phyloP scores from a whole-genome alignment of 192 early-diverging fungal species.

The Backusella macrospora region DNA sequence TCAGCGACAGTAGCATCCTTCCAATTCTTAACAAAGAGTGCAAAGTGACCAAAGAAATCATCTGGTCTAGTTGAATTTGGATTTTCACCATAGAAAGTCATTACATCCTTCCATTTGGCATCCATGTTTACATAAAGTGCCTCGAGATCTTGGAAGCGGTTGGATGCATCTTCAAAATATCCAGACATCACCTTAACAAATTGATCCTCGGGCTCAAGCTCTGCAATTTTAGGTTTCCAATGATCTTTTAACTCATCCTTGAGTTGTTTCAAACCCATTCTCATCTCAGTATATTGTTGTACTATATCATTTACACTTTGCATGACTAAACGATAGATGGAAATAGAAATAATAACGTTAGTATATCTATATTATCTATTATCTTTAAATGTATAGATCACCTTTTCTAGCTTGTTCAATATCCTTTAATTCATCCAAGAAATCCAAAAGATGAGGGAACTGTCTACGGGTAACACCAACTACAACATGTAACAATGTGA shows the following conservation, averaged over 20 bases:
- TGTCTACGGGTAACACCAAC: conserved; percentile 62
- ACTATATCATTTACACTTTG: conserved; percentile 39
- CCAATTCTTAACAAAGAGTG: conserved; percentile 68
- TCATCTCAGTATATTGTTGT: conserved; percentile 40
- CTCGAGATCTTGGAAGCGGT: conserved; percentile 60
- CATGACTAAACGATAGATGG: conserved; percentile 17
- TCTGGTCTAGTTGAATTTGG: conserved; percentile 69
- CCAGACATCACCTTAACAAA: conserved; percentile 68
- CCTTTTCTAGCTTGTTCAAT: conserved; percentile 67
- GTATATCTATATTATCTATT: background rate
- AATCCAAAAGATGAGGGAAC: conserved; percentile 60
- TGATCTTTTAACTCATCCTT: conserved; percentile 43
- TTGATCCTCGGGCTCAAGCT: conserved; percentile 57
- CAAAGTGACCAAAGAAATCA: conserved; percentile 82
- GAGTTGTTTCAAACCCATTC: conserved; percentile 45
- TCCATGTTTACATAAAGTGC: conserved; percentile 71
- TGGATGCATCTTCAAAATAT: conserved; percentile 60
- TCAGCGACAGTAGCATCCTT: conserved; percentile 40
- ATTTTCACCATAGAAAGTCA: conserved; percentile 75
- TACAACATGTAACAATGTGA: conserved; percentile 76
- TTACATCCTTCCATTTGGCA: conserved; percentile 64
- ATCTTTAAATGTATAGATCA: background rate
- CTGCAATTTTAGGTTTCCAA: conserved; percentile 40
- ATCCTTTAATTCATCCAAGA: conserved; percentile 67
- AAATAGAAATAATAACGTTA: background rate